Base-by-base conservation (phyloP, 208 protist genomes). In the Phytomonas sp. region DNA sequence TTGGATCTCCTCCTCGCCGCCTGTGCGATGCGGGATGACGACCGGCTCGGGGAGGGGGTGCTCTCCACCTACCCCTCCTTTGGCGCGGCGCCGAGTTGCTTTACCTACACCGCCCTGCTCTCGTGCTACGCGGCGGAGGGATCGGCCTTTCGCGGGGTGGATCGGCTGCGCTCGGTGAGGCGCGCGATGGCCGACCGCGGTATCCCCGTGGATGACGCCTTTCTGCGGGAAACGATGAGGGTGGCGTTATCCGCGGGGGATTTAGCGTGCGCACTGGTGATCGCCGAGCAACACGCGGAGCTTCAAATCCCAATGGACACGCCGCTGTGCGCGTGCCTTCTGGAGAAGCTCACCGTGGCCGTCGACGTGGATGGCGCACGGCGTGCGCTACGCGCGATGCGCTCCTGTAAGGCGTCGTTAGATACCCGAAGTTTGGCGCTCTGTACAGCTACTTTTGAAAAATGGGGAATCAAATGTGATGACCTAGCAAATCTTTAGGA, bases 1-100 rank as follows among this genome's bases (percentile, higher is more conserved):
- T 80, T 93, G 28, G 82, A 92, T 64, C 51, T 93, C 15, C 30
- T 95, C n/a, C 63, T 92, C 36, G 89, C 85, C 17, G 85, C 89
- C 2, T 88, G 75, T 66, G 80, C 80, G n/a, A 31, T 72, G 13
- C 63, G 71, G 0, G 77, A 78, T 46, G 80, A 86, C 34, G 68
- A 75, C n/a, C 62, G 62, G 36, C 67, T 63, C 2, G 82, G 84
- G 6, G 84, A 85, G 46, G 65, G 67, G 29, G 60, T 92, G 20
- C 72, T 91, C 63, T 43, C 66, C 26, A 34, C 78, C 29, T 92
- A 83, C 70, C 59, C 65, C 0, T 70, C 62, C 51, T 79, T 84
- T 62, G 77, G 73, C 2, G 66, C 66, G 23, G 1, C 5, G 17
- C 72, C 73, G 7, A 85, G 73, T 17, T 29, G 73, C n/a, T 62